Evolutionary conservation across 2,329 filamentous ascomycete species (phyloP), one percentile per base, ranked within the genome.

Genomic region (Stachybotrys chlorohalonatus): DNA sequence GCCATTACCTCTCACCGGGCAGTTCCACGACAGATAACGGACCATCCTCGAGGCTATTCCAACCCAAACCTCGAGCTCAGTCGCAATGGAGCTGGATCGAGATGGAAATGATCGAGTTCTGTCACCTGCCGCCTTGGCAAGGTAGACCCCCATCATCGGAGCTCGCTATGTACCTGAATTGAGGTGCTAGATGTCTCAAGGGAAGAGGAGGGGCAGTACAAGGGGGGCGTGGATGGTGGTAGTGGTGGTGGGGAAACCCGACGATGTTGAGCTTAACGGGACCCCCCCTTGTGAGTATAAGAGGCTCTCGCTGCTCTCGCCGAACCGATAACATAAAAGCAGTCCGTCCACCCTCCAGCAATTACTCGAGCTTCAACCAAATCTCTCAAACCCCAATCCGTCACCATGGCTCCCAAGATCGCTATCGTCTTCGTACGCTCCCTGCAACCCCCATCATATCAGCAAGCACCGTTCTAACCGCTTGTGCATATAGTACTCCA

Each of bases 341-440:
- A 24, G 24, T 4, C 24, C 24, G 2, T 24, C 24, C 24, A 24
- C 24, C 24, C 24, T 24, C 24, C 4, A 4, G 24, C 24, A 24
- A 24, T 24, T 24, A 24, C 24, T 24, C 24, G 24, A 24, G 49
- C 16, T 51, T 17, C 17, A 56, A 13, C 47, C 31, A 58, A 59
- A 56, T 24, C 24, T 24, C 24, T 24, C 24, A 24, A 24, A 47
- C 30, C 39, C 15, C n/a, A 50, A 54, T 54, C 56, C 55, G 53
- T 58, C 78, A 80, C 66, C 66, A 95, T 95, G 90, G 89, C 89
- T 76, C 89, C 89, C 73, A 95, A 90, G 79, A 83, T 96, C 69
- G 91, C 91, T 65, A 94, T 96, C 75, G 84, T 96, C 71, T 95
- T 84, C 73, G 89, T 92, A 80, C 64, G 87, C 47, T 54, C 48